phyloP scores from a whole-genome alignment of 1,139 yeast species.

The Debaryomycetaceae sp. region DNA sequence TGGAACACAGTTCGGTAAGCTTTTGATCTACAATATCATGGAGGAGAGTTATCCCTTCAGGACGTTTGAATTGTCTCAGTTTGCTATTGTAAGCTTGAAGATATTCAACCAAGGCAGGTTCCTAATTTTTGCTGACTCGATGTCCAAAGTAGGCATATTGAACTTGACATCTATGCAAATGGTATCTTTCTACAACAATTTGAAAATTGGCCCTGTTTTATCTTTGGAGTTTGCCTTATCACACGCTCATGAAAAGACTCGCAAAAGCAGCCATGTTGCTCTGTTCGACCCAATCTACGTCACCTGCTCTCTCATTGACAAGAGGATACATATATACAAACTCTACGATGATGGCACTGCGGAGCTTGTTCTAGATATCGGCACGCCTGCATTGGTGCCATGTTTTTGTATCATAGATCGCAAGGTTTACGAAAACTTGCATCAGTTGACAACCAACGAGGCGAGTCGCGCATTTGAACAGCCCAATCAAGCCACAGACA shows the following conservation, averaged over 20 bases:
- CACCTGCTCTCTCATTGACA: constrained; percentile 21
- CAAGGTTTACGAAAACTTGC: not conserved
- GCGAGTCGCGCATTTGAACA: not conserved
- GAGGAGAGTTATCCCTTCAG: constrained; percentile 14
- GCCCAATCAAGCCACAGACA: not conserved
- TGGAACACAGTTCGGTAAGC: constrained; percentile 35
- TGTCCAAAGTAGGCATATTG: constrained; percentile 31
- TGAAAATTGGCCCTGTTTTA: constrained; percentile 27
- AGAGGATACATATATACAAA: constrained; percentile 20
- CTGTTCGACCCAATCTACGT: constrained; percentile 23
- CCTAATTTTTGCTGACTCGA: constrained; percentile 26
- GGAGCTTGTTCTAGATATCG: constrained; percentile 11
- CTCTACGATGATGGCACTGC: constrained; percentile 18
- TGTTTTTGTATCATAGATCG: constrained; percentile 3
- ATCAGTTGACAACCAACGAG: not conserved
- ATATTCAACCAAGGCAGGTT: constrained; percentile 17
- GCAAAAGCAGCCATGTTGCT: constrained; percentile 5
- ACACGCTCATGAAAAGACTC: constrained; percentile 1
- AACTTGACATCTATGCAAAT: constrained; percentile 17
- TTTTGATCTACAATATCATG: constrained; percentile 19
- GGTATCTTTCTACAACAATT: constrained; percentile 17
- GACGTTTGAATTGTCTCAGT: constrained; percentile 22
- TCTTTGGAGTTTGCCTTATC: constrained; percentile 11
- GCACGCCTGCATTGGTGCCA: constrained; percentile 10
- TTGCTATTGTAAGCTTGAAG: constrained; percentile 22